phyloP scores from a whole-genome alignment of 768 basidiomycete genomes.

The Russula earlei region DNA sequence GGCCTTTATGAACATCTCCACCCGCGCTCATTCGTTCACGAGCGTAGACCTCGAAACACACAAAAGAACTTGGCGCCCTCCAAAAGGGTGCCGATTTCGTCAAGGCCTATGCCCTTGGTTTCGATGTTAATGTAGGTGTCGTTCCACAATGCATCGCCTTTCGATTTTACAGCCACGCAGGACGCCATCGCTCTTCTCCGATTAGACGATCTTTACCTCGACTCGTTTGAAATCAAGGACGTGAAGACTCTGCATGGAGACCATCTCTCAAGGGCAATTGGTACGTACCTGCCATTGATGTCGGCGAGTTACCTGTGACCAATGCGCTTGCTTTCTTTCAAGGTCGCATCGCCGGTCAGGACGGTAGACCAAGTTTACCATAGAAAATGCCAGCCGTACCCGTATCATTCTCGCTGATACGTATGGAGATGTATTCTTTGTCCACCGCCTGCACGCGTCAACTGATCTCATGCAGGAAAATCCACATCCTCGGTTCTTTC shows the following conservation, averaged over 20 bases:
- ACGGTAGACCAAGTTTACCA: slow-evolving; percentile 97
- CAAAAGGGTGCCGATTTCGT: slow-evolving; percentile 98
- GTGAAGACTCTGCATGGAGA: slow-evolving; percentile 97
- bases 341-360: slow-evolving; percentile 98
- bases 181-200: slow-evolving; percentile 93
- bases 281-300: slow-evolving; percentile 30
- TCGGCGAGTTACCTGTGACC: neutral
- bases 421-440: slow-evolving; percentile 38
- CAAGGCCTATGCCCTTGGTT: slow-evolving; percentile 89
- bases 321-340: slow-evolving; percentile 5
- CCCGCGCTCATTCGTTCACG: neutral
- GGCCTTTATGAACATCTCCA: neutral
- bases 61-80: slow-evolving; percentile 84
- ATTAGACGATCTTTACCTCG: slow-evolving; percentile 94
- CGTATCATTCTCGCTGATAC: slow-evolving; percentile 98
- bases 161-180: slow-evolving; percentile 31
- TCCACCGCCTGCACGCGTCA: slow-evolving; percentile 10
- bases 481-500: slow-evolving; percentile 97
- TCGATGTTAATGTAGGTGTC: slow-evolving; percentile 77
- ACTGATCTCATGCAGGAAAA: slow-evolving; percentile 54
- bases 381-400: slow-evolving; percentile 93
- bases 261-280: slow-evolving; percentile 96
- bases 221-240: slow-evolving; percentile 98
- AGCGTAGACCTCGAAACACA: slow-evolving; percentile 82
- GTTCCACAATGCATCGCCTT: neutral